Evolutionary conservation across 164 flowering plant genomes (phyloP).

Genomic region (Hamamelis virginiana): DNA sequence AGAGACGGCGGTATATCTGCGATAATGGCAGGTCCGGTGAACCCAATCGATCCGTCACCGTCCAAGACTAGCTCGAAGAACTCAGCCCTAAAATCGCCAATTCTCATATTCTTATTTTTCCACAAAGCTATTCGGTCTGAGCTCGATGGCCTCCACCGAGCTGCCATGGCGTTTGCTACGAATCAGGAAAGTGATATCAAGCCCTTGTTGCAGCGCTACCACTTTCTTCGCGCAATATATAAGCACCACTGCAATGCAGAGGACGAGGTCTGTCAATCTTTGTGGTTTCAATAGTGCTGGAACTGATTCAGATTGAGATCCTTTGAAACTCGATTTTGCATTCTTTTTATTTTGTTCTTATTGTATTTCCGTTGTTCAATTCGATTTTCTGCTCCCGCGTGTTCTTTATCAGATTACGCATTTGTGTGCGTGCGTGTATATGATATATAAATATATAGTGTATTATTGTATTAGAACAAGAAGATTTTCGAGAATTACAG

Average conservation of each 20-base stretch:
- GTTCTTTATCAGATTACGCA: too few species aligned
- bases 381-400: neutral
- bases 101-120: slow-evolving; percentile 74
- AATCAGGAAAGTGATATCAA: slow-evolving; percentile 35
- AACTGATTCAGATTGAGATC: neutral
- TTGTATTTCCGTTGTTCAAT: too few species aligned
- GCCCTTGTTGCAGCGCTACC: slow-evolving; percentile 54
- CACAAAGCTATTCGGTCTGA: slow-evolving; percentile 84
- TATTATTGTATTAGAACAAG: too few species aligned
- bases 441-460: too few species aligned
- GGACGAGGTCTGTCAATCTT: slow-evolving; percentile 60
- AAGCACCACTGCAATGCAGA: slow-evolving; percentile 91
- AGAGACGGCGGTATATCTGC: slow-evolving; percentile 39
- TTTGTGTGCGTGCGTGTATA: too few species aligned
- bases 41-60: slow-evolving; percentile 36
- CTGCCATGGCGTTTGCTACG: slow-evolving; percentile 62
- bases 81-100: slow-evolving; percentile 57
- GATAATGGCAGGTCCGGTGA: slow-evolving; percentile 44
- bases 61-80: slow-evolving; percentile 27
- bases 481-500: too few species aligned
- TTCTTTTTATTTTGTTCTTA: neutral
- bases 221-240: slow-evolving; percentile 67
- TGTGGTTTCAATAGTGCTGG: neutral
- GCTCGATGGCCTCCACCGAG: slow-evolving; percentile 74
- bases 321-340: neutral